These are phyloP conservation scores for Aegilops tauschii DNA, from an alignment of 176 grass and related monocot genomes.

Conservation along the genomic window DNA sequence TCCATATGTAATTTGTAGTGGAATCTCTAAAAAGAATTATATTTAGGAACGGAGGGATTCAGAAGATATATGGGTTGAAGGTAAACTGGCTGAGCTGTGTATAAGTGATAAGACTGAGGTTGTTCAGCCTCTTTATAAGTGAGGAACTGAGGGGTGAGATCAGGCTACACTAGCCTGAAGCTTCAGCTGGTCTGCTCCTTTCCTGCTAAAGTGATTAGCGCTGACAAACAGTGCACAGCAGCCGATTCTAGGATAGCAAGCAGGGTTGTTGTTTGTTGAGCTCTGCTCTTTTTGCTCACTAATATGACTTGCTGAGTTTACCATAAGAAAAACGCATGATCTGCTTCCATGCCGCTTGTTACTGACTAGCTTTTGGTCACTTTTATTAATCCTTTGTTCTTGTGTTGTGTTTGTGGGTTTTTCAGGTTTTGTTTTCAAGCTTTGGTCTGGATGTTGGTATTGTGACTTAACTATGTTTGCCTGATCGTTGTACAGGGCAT, in stretches of 20 bases:
- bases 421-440: neutral
- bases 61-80: neutral
- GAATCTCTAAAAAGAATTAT: too few species aligned
- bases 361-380: neutral
- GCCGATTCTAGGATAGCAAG: neutral
- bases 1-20: too few species aligned
- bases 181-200: neutral
- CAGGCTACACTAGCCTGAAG: neutral
- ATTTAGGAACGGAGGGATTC: neutral
- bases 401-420: neutral
- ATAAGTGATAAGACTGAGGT: neutral
- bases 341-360: neutral
- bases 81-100: neutral
- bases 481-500: conserved; percentile 31
- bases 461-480: neutral
- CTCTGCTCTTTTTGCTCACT: neutral
- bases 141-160: neutral
- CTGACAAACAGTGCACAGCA: neutral
- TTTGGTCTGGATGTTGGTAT: neutral
- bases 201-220: neutral
- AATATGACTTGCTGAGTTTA: neutral
- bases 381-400: neutral
- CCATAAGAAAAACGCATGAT: neutral
- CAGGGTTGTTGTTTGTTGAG: neutral
- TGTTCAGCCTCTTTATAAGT: neutral